Base-by-base conservation (phyloP, 2,329 filamentous ascomycete genomes). In the Fusarium ramigenum region DNA sequence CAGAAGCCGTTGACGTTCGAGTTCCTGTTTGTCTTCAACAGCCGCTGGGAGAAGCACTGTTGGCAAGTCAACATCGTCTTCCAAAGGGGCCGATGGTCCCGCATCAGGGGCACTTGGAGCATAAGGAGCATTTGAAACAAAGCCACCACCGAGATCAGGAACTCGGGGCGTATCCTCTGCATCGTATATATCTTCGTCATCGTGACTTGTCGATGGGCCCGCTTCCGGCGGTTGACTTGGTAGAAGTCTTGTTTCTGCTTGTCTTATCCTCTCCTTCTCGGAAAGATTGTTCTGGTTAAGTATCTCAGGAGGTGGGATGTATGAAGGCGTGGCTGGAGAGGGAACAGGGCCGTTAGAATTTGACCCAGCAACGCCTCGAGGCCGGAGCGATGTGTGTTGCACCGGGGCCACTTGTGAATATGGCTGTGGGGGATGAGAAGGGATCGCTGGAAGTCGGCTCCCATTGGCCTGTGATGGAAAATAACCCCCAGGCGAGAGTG, bases 261-360 rank as follows among this genome's bases (percentile, higher is more conserved):
- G 89, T 52, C 92, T 89, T 66, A 96, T 83, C 54, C 92, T 91
- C 67, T 97, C 92, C 81, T 98, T 98, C 72, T 98, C 96, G 18
- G 92, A 90, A 37, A 95, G 83, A 9, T 84, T 87, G 67, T 88
- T 88, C 62, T 94, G 90, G 18, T 87, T 83, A 16, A 86, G 84
- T 23, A 91, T 75, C 36, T 88, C 84, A n/a, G 92, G 91, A 9
- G 89, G 88, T 36, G 91, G 89, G 21, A 91, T 79, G 75, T 89
- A 87, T 62, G 88, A 83, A 72, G 85, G 78, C 10, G 78, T 56
- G 23, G 60, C 40, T 18, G 61, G 72, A 28, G 70, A 72, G 28
- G 62, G 57, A 25, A 44, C 68, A 57, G 71, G 64, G 57, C 66
- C 78, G 42, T 78, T 78, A 19, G 40, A 32, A 9, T 37, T 23